Evolutionary conservation across 495 filamentous ascomycete species (phyloP).

Genomic region (Xylaria longipes): DNA sequence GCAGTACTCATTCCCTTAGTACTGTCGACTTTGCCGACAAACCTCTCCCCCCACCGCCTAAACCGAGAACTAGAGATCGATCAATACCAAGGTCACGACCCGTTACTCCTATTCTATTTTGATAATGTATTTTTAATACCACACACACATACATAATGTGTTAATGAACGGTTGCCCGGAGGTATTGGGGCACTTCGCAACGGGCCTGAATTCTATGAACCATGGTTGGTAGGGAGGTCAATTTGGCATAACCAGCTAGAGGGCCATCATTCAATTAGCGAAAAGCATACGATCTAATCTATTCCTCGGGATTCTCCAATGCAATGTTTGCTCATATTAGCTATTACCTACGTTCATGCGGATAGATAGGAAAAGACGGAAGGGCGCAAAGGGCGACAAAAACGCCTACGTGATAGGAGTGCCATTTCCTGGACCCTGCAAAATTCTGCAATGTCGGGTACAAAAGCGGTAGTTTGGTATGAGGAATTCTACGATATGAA

Average conservation of each 20-base stretch:
- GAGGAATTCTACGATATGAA: background rate
- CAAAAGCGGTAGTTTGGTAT: background rate
- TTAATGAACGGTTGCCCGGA: background rate
- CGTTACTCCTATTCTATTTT: slow-evolving; percentile 13
- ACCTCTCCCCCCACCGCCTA: slow-evolving; percentile 17
- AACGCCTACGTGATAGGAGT: background rate
- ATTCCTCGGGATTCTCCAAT: background rate
- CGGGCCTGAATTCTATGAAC: background rate
- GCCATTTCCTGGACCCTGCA: background rate
- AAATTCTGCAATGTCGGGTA: background rate
- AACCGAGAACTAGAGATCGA: slow-evolving; percentile 5
- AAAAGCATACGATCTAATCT: background rate
- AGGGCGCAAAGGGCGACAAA: background rate
- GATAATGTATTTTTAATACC: background rate
- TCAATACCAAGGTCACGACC: slow-evolving; percentile 20
- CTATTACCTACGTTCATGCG: background rate
- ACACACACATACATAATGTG: background rate
- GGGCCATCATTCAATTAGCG: background rate
- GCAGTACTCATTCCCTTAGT: background rate
- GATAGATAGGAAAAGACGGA: background rate
- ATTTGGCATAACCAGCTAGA: background rate
- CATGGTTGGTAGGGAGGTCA: background rate
- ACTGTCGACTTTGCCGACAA: slow-evolving; percentile 8
- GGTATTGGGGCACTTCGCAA: background rate
- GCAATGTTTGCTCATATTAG: background rate